phyloP scores from a whole-genome alignment of 1,284 basidiomycete genomes.

The Apiotrichum brassicae region DNA sequence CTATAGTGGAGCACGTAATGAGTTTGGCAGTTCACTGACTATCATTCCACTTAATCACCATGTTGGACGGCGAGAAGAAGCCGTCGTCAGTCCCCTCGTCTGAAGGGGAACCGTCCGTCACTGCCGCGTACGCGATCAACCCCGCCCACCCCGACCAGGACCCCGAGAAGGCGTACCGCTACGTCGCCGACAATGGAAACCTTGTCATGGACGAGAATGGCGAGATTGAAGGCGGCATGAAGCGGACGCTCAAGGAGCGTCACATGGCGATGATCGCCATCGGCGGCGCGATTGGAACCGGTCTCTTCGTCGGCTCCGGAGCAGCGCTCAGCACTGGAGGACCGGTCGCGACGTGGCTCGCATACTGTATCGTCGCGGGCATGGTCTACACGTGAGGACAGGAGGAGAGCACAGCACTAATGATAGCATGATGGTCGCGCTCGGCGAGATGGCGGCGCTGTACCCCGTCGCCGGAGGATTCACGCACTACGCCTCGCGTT shows the following conservation, averaged over 20 bases:
- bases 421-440: slow-evolving; percentile 42
- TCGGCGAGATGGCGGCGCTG: slow-evolving; percentile 48
- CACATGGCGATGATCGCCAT: slow-evolving; percentile 50
- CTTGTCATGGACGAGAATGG: slow-evolving; percentile 3
- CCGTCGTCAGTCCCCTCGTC: not conserved
- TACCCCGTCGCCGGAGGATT: slow-evolving; percentile 41
- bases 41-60: too few relatives aligned
- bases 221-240: slow-evolving; percentile 19
- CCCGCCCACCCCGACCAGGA: not conserved
- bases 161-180: slow-evolving; percentile 4
- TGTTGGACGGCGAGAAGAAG: not conserved
- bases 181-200: not conserved
- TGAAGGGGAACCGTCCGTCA: not conserved
- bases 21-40: too few relatives aligned
- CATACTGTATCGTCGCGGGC: slow-evolving; percentile 37
- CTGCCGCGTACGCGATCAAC: not conserved
- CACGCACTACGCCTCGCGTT: slow-evolving; percentile 47
- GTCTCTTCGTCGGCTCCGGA: slow-evolving; percentile 51
- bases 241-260: slow-evolving; percentile 33
- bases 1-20: too few relatives aligned
- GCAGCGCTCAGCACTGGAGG: slow-evolving; percentile 48
- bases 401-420: too few relatives aligned
- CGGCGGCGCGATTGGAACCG: slow-evolving; percentile 42
- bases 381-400: slow-evolving; percentile 43
- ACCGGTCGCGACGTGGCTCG: slow-evolving; percentile 45